phyloP scores from a whole-genome alignment of 192 early-diverging fungal species.

The Umbelopsis ramanniana region DNA sequence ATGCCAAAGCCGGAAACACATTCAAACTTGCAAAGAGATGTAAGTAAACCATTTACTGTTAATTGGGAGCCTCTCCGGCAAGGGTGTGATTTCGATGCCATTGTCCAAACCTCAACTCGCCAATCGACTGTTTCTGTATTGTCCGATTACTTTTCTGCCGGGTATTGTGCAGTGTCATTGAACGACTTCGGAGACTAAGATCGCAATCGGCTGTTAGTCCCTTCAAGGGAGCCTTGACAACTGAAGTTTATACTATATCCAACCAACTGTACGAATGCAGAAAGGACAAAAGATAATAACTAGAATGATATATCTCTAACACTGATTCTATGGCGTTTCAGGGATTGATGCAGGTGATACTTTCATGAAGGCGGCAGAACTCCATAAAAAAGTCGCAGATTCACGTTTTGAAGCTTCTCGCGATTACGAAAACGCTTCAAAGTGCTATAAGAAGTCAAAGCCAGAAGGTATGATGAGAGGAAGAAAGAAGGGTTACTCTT shows the following conservation, averaged over 20 bases:
- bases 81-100: background rate
- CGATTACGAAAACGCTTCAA: conserved; percentile 86
- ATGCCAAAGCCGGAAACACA: conserved; percentile 86
- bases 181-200: conserved; percentile 3
- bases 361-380: conserved; percentile 82
- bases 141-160: background rate
- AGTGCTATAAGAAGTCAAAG: conserved; percentile 84
- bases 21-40: conserved; percentile 93
- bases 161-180: background rate
- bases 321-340: conserved; percentile 26
- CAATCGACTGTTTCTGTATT: background rate
- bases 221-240: too few relatives aligned
- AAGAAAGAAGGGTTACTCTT: too few relatives aligned
- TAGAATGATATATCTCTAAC: background rate
- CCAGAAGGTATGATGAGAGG: conserved; percentile 60
- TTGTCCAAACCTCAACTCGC: background rate
- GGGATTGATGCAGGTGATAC: conserved; percentile 95
- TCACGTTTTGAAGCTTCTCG: conserved; percentile 89
- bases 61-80: background rate
- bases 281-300: too few relatives aligned
- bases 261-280: too few relatives aligned
- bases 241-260: too few relatives aligned
- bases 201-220: background rate
- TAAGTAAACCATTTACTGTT: conserved; percentile 36
- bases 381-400: conserved; percentile 67